These are phyloP conservation scores for Diospyros kaki DNA, from an alignment of 148 eudicot species.

Conservation along the genomic window DNA sequence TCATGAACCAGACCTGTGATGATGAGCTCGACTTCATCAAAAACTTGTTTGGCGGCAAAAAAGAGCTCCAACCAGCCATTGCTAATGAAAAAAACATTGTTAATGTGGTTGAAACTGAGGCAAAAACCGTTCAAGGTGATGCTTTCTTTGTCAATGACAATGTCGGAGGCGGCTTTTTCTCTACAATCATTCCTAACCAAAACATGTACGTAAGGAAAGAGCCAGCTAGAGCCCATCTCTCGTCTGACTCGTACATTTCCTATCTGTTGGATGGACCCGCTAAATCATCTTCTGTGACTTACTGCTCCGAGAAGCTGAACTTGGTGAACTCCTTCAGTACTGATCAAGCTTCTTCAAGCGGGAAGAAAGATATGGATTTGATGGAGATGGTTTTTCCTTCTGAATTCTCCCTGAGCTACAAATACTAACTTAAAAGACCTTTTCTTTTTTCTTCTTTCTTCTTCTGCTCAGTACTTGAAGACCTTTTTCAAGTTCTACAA, in stretches of 20 bases:
- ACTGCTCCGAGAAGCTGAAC: neutral
- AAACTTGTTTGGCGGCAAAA: neutral
- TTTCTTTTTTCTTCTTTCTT: too few relatives aligned
- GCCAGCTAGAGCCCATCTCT: constrained; percentile 5
- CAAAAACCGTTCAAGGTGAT: neutral
- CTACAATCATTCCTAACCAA: neutral
- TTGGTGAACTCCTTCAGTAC: constrained; percentile 5
- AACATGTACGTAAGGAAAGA: constrained; percentile 8
- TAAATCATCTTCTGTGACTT: neutral
- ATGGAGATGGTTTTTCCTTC: constrained; percentile 43
- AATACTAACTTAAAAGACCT: too few relatives aligned
- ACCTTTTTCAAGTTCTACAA: too few relatives aligned
- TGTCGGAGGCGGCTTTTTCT: too few relatives aligned
- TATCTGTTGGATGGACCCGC: constrained; percentile 27
- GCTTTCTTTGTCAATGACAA: neutral
- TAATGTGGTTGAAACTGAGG: too few relatives aligned
- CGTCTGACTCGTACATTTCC: constrained; percentile 26
- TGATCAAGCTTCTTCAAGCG: constrained; percentile 1
- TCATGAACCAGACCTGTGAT: neutral
- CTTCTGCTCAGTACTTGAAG: too few relatives aligned
- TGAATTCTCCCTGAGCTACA: neutral
- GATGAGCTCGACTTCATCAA: neutral
- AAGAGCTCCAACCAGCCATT: neutral
- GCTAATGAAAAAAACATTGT: neutral
- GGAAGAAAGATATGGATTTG: constrained; percentile 54